phyloP scores from a whole-genome alignment of 257 asterid genomes.

The Henckelia pumila region DNA sequence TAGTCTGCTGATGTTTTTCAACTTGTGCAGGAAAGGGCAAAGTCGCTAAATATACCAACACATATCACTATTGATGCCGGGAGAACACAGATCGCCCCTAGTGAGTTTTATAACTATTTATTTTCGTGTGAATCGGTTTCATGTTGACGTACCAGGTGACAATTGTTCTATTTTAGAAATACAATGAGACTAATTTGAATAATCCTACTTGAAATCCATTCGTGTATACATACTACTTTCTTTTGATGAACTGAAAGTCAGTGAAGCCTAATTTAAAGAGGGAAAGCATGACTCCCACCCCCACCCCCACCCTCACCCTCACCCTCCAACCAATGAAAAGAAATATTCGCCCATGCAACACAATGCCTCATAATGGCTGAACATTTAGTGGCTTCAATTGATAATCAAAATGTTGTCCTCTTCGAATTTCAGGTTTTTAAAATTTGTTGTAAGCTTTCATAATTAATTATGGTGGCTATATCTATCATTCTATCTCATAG shows the following conservation, averaged over 20 bases:
- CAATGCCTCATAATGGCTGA: neutral
- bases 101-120: slow-evolving; percentile 45
- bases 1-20: slow-evolving; percentile 9
- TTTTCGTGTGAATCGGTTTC: slow-evolving; percentile 13
- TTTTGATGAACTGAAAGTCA: no score
- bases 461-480: neutral
- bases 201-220: neutral
- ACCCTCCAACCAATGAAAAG: neutral
- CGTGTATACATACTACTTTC: no score
- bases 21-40: slow-evolving; percentile 69
- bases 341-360: neutral
- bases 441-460: neutral
- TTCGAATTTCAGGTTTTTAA: no score
- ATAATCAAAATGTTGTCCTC: no score
- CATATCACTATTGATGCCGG: slow-evolving; percentile 94
- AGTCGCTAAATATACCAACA: slow-evolving; percentile 69
- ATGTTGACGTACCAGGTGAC: neutral
- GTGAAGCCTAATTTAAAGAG: neutral
- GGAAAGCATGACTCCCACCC: neutral
- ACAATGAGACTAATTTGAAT: neutral
- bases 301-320: neutral
- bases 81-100: slow-evolving; percentile 95
- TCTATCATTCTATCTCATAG: neutral
- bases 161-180: neutral
- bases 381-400: neutral